A percentile compares a stretch with the other conserved stretches of the same genome.
phyloP scores from a whole-genome alignment of 2,329 filamentous ascomycete genomes.

The Epichloe bromicola region DNA sequence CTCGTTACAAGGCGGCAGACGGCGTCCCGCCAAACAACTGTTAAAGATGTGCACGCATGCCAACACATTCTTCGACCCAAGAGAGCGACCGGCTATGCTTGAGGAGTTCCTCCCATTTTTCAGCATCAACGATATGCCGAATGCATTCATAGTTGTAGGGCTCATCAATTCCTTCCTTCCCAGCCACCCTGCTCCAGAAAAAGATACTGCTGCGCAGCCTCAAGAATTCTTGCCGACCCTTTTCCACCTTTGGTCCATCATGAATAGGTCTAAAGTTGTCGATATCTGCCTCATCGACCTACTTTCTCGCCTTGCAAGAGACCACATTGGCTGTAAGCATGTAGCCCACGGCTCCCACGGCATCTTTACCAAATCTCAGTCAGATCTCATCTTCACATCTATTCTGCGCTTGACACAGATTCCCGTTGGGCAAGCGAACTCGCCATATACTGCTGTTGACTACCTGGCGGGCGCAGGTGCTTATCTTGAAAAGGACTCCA shows the following conservation, averaged over 20 bases:
- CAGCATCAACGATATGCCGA: slow-evolving; percentile 82
- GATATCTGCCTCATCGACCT: slow-evolving; percentile 84
- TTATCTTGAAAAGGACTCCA: slow-evolving; percentile 81
- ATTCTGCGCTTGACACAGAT: slow-evolving; percentile 85
- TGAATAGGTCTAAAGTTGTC: slow-evolving; percentile 77
- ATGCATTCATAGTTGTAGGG: slow-evolving; percentile 85
- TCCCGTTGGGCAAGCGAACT: slow-evolving; percentile 88
- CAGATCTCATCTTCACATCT: slow-evolving; percentile 83
- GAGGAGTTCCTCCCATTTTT: slow-evolving; percentile 77
- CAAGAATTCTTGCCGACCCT: slow-evolving; percentile 84
- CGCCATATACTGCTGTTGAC: slow-evolving; percentile 80
- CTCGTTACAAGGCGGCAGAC: slow-evolving; percentile 41
- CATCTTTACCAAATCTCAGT: slow-evolving; percentile 86
- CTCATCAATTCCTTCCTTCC: slow-evolving; percentile 79
- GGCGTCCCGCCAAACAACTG: slow-evolving; percentile 49
- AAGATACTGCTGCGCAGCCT: slow-evolving; percentile 64
- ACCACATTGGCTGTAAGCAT: slow-evolving; percentile 62
- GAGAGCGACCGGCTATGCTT: slow-evolving; percentile 68
- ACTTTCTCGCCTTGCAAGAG: slow-evolving; percentile 73
- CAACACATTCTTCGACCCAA: slow-evolving; percentile 84
- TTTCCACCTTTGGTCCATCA: slow-evolving; percentile 91
- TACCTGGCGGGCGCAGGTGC: slow-evolving; percentile 70
- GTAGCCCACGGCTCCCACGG: slow-evolving; percentile 76
- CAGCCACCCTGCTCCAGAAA: slow-evolving; percentile 62
- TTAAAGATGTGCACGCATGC: slow-evolving; percentile 84